Base-by-base conservation (phyloP, 2,329 filamentous ascomycete genomes). In the Paracoccidioides lutzii region DNA sequence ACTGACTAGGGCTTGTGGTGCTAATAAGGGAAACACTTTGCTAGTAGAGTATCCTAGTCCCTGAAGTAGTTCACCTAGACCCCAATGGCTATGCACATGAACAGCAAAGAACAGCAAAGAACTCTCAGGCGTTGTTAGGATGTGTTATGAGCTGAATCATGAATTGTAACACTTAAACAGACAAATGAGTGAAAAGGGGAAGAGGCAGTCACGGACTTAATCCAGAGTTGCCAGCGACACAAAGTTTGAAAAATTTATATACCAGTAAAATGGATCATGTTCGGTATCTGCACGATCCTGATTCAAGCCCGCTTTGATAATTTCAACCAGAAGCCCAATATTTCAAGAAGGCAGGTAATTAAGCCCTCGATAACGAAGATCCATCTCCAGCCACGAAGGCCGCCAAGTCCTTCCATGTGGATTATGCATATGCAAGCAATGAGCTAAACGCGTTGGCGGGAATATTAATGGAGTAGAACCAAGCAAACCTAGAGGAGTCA, bases 381-480 rank as follows among this genome's bases (percentile, higher is more conserved):
- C 83, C 83, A 85, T 42, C 81, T 74, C 83, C 83, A 86, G 42
- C 82, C 82, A 2, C 70, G 70, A 15, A 84, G 69, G 5, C 73
- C 72, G 2, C 57, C 59, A 2, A 66, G 55, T 9, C 70, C 71
- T 14, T 69, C 55, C 70, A 75, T 66, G 35, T 68, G 73, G 73
- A 71, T 73, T 62, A 84, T 73, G 4, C 85, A 54, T 81, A 88
- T 10, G 85, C 83, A 1, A 89, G 74, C 49, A 89, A 83, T 55
- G 85, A 83, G 0, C 82, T 75, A 61, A 84, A 84, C 1, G 81
- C 85, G 0, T 81, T 78, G 0, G 84, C 82, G 5, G 85, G 74
- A 59, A 79, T 83, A 41, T 84, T 84, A 4, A 87, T 74, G 14
- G 88, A 76, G 65, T 87, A 88, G 63, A 88, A 88, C 45, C 45